Base-by-base conservation (phyloP, 371 early-diverging fungal species). In the Rhizopus stolonifer region DNA sequence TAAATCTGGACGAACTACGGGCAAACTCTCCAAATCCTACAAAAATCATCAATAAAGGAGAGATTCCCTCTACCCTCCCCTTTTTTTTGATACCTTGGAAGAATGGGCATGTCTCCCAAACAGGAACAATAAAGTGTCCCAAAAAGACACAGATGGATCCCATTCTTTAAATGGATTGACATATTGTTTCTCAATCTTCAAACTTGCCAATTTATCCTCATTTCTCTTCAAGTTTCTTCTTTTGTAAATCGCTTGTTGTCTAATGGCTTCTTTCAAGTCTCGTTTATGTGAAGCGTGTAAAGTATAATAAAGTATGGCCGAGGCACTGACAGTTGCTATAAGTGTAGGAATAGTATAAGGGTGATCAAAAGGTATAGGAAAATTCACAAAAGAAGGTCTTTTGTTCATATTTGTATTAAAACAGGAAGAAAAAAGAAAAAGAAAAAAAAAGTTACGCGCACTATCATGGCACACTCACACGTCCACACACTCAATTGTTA, bases 111-210 rank as follows among this genome's bases (percentile, higher is more conserved):
- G 5, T 43, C 8, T 46, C 11, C 58, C 50, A 29, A 81, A 38
- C 72, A 77, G 79, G 14, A 77, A 67, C 18, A 79, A 62, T 3
- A 74, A 54, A 1, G 75, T 73, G 51, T 83, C 77, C 54, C 74
- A 61, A 56, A 58, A 58, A 0, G 60, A 53, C 0, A 65, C 57
- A 11, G 11, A 23, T 17, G 58, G 50, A 46, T 71, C 44, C 83
- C 83, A 85, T 64, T 85, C 82, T 36, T 65, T 48, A 58, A 82
- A 85, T 14, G 86, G 86, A 53, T 85, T 85, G 8, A 81, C 80
- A 67, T 67, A 85, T 15, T 75, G 69, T 3, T 80, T 75, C 31
- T 80, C 79, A 2, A 85, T 72, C 52, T 74, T 74, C 4, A 78
- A 59, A 50, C 70, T 72, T 4, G 75, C 70, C 55, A 56, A 72